Conservation (phyloP, 1,284 basidiomycete species). For the Rugosomyces carneus region DNA sequence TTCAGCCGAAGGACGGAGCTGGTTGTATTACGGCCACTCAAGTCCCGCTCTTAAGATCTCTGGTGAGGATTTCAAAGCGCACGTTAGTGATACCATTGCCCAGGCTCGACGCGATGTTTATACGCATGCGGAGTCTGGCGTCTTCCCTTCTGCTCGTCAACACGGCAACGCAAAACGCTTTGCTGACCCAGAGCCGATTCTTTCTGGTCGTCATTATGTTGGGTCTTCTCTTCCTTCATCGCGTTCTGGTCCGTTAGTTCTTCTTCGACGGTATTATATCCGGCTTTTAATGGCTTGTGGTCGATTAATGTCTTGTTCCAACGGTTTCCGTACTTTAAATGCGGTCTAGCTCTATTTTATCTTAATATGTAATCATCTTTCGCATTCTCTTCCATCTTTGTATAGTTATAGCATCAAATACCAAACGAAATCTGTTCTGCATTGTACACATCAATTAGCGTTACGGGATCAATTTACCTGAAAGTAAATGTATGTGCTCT, state of each 20-base stretch:
- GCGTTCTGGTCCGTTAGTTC: neutral
- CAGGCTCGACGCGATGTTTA: neutral
- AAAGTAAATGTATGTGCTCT: too few relatives aligned
- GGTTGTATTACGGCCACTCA: neutral
- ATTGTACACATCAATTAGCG: too few relatives aligned
- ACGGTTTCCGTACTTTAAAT: neutral
- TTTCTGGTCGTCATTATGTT: conserved; percentile 7
- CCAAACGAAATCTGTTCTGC: too few relatives aligned
- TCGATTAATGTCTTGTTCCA: conserved; percentile 21
- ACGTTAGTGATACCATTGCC: neutral
- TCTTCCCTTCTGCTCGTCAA: neutral
- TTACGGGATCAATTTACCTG: too few relatives aligned
- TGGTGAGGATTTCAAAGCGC: neutral
- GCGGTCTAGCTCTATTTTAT: neutral
- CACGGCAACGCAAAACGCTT: neutral
- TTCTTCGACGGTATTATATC: conserved; percentile 1
- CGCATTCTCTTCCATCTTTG: too few relatives aligned
- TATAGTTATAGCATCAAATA: too few relatives aligned
- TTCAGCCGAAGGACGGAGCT: neutral
- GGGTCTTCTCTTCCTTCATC: neutral
- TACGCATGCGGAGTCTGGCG: neutral
- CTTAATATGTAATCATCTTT: neutral
- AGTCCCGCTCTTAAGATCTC: neutral
- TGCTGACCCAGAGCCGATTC: neutral
- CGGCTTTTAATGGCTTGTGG: conserved; percentile 18